Evolutionary conservation across 2,329 filamentous ascomycete genomes (phyloP).

Genomic region (Hypoxylon sp.): DNA sequence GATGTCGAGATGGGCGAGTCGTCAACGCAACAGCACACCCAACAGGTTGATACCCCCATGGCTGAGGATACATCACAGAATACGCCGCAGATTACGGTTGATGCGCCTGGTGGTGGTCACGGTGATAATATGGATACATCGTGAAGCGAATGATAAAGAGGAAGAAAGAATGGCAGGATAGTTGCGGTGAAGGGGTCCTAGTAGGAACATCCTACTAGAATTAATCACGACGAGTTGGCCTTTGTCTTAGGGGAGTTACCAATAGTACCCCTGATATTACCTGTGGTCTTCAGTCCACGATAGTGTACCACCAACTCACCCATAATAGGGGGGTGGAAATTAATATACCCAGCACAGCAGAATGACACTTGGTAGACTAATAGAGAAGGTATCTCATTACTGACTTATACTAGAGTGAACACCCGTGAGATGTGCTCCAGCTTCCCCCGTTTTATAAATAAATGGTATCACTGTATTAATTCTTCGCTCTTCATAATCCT

Average conservation of each 20-base stretch:
- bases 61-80: conserved; percentile 62
- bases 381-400: conserved; percentile 1
- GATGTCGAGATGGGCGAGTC: conserved; percentile 58
- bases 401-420: background rate
- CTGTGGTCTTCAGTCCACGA: background rate
- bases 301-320: background rate
- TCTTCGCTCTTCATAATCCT: conserved; percentile 28
- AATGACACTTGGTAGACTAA: conserved; percentile 9
- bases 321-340: background rate
- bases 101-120: conserved; percentile 62
- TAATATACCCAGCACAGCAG: conserved; percentile 35
- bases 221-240: background rate
- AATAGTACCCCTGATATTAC: background rate
- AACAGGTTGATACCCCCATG: conserved; percentile 55
- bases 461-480: conserved; percentile 44
- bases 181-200: background rate
- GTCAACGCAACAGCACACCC: conserved; percentile 53
- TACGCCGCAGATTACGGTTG: conserved; percentile 65
- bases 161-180: conserved; percentile 20
- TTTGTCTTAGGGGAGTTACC: background rate
- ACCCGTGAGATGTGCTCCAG: too few species aligned
- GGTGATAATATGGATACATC: conserved; percentile 79
- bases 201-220: background rate
- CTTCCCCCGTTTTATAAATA: background rate
- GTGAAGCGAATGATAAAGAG: conserved; percentile 18